Conservation (phyloP, 495 filamentous ascomycete genomes). For the Pseudomonodictys pantanalensis region DNA sequence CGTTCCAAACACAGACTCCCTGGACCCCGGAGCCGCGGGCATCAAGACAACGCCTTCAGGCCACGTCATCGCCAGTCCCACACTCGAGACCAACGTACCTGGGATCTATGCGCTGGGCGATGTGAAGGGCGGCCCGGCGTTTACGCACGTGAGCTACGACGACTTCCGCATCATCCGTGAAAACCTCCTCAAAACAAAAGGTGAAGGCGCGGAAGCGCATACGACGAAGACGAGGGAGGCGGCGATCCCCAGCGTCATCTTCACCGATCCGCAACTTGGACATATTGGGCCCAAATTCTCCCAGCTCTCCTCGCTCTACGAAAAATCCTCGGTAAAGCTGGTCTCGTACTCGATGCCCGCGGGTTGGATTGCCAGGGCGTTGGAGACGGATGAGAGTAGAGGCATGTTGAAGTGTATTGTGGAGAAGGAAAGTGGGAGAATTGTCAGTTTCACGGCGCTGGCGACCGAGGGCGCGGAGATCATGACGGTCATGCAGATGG, state of each 20-base stretch:
- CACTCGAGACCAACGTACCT: slow-evolving; percentile 42
- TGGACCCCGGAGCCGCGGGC: slow-evolving; percentile 40
- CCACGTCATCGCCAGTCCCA: slow-evolving; percentile 45
- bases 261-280: slow-evolving; percentile 53
- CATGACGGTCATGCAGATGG: slow-evolving; percentile 52
- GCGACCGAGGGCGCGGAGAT: slow-evolving; percentile 54
- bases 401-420: slow-evolving; percentile 55
- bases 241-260: slow-evolving; percentile 50
- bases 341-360: slow-evolving; percentile 51
- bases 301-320: slow-evolving; percentile 33
- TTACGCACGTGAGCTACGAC: slow-evolving; percentile 57
- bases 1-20: slow-evolving; percentile 46
- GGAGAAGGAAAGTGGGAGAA: slow-evolving; percentile 44
- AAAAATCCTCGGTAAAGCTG: slow-evolving; percentile 36
- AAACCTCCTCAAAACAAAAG: slow-evolving; percentile 37
- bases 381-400: slow-evolving; percentile 52
- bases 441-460: slow-evolving; percentile 51
- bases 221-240: slow-evolving; percentile 39
- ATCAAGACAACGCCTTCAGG: slow-evolving; percentile 40
- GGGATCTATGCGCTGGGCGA: slow-evolving; percentile 52
- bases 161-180: slow-evolving; percentile 52
- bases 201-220: background rate
- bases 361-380: slow-evolving; percentile 49
- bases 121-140: slow-evolving; percentile 51
- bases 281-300: slow-evolving; percentile 49